Percentiles rank a stretch among this genome's conserved stretches.
phyloP scores from a whole-genome alignment of 2,329 filamentous ascomycete genomes.

The Aschersonia sp. region DNA sequence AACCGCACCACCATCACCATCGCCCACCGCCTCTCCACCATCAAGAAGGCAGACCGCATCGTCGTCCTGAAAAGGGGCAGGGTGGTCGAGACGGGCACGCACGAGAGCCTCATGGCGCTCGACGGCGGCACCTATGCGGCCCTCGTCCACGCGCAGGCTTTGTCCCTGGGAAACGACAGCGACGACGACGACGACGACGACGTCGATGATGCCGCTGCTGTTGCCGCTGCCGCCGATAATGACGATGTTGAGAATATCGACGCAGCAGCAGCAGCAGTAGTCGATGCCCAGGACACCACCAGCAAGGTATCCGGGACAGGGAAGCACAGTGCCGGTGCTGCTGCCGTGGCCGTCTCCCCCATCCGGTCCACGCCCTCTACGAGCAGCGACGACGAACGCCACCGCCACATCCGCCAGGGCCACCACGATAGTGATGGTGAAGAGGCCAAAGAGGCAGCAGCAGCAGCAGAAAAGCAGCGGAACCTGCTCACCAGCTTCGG shows the following conservation, averaged over 20 bases:
- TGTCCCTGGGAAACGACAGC: constrained; percentile 34
- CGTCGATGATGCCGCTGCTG: too few relatives aligned
- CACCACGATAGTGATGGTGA: constrained; percentile 24
- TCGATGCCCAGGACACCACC: too few relatives aligned
- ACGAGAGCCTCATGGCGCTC: constrained; percentile 51
- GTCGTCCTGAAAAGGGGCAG: constrained; percentile 58
- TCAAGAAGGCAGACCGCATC: constrained; percentile 65
- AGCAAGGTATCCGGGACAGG: too few relatives aligned
- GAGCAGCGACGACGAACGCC: too few relatives aligned
- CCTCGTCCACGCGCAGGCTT: constrained; percentile 49
- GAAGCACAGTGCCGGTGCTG: too few relatives aligned
- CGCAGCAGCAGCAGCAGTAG: too few relatives aligned
- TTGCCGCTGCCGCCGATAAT: too few relatives aligned
- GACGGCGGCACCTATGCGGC: constrained; percentile 50
- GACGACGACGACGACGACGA: too few relatives aligned
- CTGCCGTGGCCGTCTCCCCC: too few relatives aligned
- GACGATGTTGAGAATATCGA: too few relatives aligned
- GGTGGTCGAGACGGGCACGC: constrained; percentile 60
- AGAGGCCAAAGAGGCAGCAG: constrained; percentile 27
- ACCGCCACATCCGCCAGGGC: too few relatives aligned
- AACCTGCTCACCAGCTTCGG: constrained; percentile 39
- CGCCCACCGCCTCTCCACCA: constrained; percentile 60
- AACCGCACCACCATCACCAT: constrained; percentile 59
- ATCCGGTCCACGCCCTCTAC: too few relatives aligned
- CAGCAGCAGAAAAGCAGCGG: constrained; percentile 13